Percentiles rank a stretch among this genome's conserved stretches.
Evolutionary conservation across 2,329 filamentous ascomycete species (phyloP).

Genomic region (Leptographium procerum): DNA sequence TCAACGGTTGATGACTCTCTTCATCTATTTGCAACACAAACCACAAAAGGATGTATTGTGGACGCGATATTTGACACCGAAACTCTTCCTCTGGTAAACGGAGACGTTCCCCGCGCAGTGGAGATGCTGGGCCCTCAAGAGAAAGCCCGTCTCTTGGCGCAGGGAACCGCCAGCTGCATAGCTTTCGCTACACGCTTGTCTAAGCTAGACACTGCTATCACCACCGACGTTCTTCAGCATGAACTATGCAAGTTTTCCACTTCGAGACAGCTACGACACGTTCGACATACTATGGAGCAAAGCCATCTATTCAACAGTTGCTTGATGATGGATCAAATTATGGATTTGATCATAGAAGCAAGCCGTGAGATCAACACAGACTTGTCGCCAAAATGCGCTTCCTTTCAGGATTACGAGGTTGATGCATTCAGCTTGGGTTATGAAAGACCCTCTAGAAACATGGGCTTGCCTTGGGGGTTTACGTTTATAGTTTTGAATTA

Average conservation of each 20-base stretch:
- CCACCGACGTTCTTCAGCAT: conserved; percentile 13
- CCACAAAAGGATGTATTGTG: conserved; percentile 17
- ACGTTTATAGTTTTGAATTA: conserved; percentile 26
- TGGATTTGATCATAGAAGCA: conserved; percentile 20
- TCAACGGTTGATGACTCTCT: conserved; percentile 12
- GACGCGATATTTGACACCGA: conserved; percentile 23
- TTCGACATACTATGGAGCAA: conserved; percentile 20
- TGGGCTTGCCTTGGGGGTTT: conserved; percentile 26
- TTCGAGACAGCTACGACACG: conserved; percentile 17
- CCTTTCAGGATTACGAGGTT: conserved; percentile 15
- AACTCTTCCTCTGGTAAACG: conserved; percentile 20
- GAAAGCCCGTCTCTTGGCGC: conserved; percentile 22
- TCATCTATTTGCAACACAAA: conserved; percentile 12
- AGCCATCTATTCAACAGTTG: conserved; percentile 21
- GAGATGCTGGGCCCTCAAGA: conserved; percentile 20
- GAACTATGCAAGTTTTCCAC: conserved; percentile 21
- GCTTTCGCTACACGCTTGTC: conserved; percentile 18
- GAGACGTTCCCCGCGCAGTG: conserved; percentile 16
- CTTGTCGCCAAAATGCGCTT: neutral
- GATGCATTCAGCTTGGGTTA: conserved; percentile 18
- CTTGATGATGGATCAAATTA: conserved; percentile 21
- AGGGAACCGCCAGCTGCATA: conserved; percentile 24
- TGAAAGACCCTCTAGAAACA: conserved; percentile 22
- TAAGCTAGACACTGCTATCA: conserved; percentile 10
- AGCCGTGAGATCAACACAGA: conserved; percentile 16